Percentiles rank a stretch among this genome's conserved stretches.
Evolutionary conservation across 768 basidiomycete species (phyloP).

Genomic region (Gymnopilus junonius): DNA sequence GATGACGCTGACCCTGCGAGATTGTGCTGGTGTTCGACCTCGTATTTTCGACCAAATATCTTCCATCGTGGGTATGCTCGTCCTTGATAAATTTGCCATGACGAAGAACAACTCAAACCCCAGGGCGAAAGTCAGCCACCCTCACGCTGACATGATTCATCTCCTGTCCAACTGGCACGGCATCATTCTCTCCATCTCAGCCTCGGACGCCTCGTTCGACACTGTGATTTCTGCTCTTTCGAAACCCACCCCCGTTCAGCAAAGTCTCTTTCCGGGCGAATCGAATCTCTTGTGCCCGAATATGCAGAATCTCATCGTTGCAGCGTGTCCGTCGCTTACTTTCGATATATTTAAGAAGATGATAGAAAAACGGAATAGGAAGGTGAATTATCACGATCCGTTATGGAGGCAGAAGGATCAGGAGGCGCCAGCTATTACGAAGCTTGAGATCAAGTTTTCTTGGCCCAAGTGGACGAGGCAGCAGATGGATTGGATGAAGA

Average conservation of each 20-base stretch:
- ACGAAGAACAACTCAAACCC: too few relatives aligned
- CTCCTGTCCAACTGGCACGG: too few relatives aligned
- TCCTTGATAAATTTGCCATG: too few relatives aligned
- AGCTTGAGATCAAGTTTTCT: neutral
- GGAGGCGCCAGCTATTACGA: neutral
- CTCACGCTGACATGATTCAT: too few relatives aligned
- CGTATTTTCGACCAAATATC: too few relatives aligned
- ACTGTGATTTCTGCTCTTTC: neutral
- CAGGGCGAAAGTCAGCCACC: too few relatives aligned
- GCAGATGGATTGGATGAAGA: neutral
- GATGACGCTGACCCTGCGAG: too few relatives aligned
- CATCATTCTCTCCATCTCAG: too few relatives aligned
- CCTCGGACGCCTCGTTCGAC: neutral
- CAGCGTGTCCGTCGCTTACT: neutral
- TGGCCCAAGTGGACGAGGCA: neutral
- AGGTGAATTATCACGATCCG: neutral
- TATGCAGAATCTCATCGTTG: neutral
- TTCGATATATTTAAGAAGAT: neutral
- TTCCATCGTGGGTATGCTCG: too few relatives aligned
- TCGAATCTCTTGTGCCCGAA: neutral
- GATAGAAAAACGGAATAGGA: neutral
- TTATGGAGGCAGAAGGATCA: neutral
- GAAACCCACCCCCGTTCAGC: neutral
- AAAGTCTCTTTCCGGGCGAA: neutral
- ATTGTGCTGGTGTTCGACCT: too few relatives aligned